Evolutionary conservation across 768 basidiomycete genomes (phyloP).

Genomic region (Trametes elegans): DNA sequence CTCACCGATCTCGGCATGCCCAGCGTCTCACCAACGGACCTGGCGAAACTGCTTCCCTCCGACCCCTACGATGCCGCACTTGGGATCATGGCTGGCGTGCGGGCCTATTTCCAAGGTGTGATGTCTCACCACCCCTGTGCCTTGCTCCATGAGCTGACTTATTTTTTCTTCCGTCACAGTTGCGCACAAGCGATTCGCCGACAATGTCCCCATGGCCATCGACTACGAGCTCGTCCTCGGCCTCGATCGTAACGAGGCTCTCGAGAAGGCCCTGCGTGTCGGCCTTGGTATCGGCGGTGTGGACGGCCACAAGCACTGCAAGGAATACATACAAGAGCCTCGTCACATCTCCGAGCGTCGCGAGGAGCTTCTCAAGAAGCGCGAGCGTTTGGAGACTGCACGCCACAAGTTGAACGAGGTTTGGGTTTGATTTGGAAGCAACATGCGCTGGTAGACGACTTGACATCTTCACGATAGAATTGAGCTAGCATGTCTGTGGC

Average conservation of each 20-base stretch:
- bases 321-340: constrained; percentile 51
- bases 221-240: constrained; percentile 56
- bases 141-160: background rate
- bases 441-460: background rate
- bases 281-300: constrained; percentile 52
- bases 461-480: background rate
- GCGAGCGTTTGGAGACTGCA: constrained; percentile 48
- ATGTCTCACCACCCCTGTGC: background rate
- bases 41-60: constrained; percentile 47
- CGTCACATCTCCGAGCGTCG: constrained; percentile 42
- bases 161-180: constrained; percentile 24
- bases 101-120: constrained; percentile 74
- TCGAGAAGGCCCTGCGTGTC: constrained; percentile 44
- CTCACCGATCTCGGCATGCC: constrained; percentile 33
- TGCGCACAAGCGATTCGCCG: constrained; percentile 44
- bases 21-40: constrained; percentile 39
- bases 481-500: background rate
- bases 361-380: constrained; percentile 48
- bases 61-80: constrained; percentile 58
- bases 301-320: constrained; percentile 46
- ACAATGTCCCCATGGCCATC: constrained; percentile 42
- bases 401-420: constrained; percentile 37
- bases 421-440: constrained; percentile 4
- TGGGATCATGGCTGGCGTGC: constrained; percentile 66
- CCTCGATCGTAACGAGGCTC: constrained; percentile 40